Evolutionary conservation across 495 filamentous ascomycete species (phyloP), one percentile per base, ranked within the genome.

Genomic region (Penicillium mononematosum): DNA sequence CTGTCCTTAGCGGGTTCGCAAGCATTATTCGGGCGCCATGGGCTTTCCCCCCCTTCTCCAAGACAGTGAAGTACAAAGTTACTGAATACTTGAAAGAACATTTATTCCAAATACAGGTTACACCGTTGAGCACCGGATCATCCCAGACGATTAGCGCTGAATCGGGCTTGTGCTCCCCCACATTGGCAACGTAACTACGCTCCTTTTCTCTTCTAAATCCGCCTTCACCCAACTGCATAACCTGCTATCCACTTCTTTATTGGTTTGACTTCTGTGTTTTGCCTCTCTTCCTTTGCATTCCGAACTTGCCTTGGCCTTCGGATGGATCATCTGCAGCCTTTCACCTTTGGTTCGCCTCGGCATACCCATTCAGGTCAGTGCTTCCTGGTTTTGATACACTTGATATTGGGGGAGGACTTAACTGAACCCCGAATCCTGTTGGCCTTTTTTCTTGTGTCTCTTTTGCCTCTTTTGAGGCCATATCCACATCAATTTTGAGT

Each of bases 281-380:
- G 44, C 50, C 59, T 53, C 51, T 46, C 16, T 34, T 32, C 48
- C 45, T 45, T 31, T 29, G 20, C 27, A 47, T 38, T 24, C 45
- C 45, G 31, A 29, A 36, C 24, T 44, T 47, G 31, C 53, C 54
- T 50, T 62, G 58, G 61, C 55, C 60, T 58, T 60, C 59, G 66
- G 61, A 68, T 70, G 67, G 67, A 70, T 54, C 58, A 66, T 53
- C 61, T 62, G 54, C 66, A 64, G 54, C 50, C 62, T n/a, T 67
- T 61, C 44, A 60, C 56, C 38, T 60, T 58, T 25, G 52, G 56
- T 56, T 54, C 57, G 22, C 24, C 36, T 67, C 56, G 48, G 41
- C 39, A 56, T 64, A 59, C 66, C 50, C 48, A 55, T 66, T 60
- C 65, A 70, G 69, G 69, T 68, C 62, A 45, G 67, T 73, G 53